Conservation (phyloP, 805 yeast species). For the Sugiyamaella americana region DNA sequence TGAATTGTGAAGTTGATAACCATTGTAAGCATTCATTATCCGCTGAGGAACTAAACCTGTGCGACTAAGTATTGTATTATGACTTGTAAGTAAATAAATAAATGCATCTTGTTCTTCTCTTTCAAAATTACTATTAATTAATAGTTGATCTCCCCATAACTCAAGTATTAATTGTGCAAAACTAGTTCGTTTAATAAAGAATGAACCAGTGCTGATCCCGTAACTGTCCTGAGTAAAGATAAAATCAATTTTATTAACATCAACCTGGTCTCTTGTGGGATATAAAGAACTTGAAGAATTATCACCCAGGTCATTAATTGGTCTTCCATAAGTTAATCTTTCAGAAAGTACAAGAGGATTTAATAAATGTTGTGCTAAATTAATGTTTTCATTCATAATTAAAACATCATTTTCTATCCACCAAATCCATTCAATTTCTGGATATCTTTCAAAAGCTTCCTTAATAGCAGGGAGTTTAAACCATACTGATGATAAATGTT, state of each 20-base stretch:
- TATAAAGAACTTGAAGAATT: conserved; percentile 4
- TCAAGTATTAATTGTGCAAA: conserved; percentile 25
- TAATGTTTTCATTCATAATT: conserved; percentile 29
- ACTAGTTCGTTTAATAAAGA: conserved; percentile 24
- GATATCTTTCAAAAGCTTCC: conserved; percentile 27
- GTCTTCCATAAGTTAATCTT: conserved; percentile 21
- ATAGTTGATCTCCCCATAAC: conserved; percentile 27
- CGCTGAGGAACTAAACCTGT: conserved; percentile 30
- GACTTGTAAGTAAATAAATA: conserved; percentile 16
- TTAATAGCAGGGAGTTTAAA: conserved; percentile 31
- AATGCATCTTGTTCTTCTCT: conserved; percentile 27
- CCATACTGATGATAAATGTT: conserved; percentile 24
- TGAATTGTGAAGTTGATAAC: conserved; percentile 6
- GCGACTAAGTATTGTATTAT: conserved; percentile 20
- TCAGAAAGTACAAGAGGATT: conserved; percentile 23
- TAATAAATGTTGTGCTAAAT: conserved; percentile 26
- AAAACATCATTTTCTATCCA: conserved; percentile 35
- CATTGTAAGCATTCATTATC: conserved; percentile 26
- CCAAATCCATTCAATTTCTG: conserved; percentile 36
- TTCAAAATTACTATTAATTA: conserved; percentile 10
- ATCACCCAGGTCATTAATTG: conserved; percentile 18
- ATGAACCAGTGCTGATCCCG: conserved; percentile 31
- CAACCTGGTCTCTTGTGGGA: conserved; percentile 14
- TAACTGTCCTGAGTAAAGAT: conserved; percentile 27
- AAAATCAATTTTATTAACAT: conserved; percentile 22